Conservation (phyloP, 345 rosid species). For the Salix arbutifolia region DNA sequence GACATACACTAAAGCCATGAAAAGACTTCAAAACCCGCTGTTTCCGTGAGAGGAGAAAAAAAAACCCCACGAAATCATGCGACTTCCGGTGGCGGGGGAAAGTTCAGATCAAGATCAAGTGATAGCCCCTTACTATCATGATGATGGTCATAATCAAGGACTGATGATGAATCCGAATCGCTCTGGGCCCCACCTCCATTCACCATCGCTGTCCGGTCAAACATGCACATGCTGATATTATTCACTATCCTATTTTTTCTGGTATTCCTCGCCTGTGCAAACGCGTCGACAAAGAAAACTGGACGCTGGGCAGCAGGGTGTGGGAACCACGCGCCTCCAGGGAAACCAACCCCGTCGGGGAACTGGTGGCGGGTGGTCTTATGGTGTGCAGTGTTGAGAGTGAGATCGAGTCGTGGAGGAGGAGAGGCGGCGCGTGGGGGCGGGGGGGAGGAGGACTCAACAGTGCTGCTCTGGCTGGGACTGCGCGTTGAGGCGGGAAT, state of each 20-base stretch:
- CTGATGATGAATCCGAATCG: constrained; percentile 65
- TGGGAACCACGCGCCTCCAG: constrained; percentile 21
- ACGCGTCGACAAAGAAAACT: constrained; percentile 46
- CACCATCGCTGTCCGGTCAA: constrained; percentile 21
- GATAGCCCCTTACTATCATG: constrained; percentile 3
- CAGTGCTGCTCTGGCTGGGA: constrained; percentile 80
- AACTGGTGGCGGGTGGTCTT: not conserved
- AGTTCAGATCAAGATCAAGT: constrained; percentile 66
- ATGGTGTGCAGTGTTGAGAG: constrained; percentile 26
- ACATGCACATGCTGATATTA: constrained; percentile 12
- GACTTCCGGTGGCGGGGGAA: constrained; percentile 53
- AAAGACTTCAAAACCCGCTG: constrained; percentile 1
- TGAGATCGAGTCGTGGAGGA: constrained; percentile 44
- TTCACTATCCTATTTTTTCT: not conserved
- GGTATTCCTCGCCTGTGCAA: constrained; percentile 30
- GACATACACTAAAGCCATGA: constrained; percentile 7
- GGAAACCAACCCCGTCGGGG: constrained; percentile 12
- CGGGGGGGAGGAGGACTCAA: constrained; percentile 67
- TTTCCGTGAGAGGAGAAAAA: not conserved
- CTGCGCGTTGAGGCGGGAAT: constrained; percentile 37
- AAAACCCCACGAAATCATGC: constrained; percentile 33
- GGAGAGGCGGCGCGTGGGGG: constrained; percentile 18
- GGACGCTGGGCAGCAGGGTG: constrained; percentile 30
- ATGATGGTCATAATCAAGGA: constrained; percentile 45
- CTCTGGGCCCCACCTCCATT: constrained; percentile 34